These are phyloP conservation scores for Solanum tacnaense DNA, from an alignment of 257 asterid genomes.

Conservation along the genomic window DNA sequence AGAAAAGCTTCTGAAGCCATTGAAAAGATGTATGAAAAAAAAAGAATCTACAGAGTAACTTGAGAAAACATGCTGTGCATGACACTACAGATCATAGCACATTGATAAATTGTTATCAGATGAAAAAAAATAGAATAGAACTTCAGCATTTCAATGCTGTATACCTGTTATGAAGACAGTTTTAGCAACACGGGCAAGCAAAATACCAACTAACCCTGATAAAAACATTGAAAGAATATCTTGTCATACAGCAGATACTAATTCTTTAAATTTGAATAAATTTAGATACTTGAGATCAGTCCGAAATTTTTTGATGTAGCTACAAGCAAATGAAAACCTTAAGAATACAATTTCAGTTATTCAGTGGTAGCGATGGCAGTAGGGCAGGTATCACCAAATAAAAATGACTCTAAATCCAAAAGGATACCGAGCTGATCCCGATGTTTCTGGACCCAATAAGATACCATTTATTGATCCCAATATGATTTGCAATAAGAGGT, in stretches of 20 bases:
- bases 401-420: background rate
- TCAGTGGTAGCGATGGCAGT: background rate
- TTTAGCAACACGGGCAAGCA: conserved; percentile 81
- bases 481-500: background rate
- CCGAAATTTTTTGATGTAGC: background rate
- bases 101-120: background rate
- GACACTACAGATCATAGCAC: background rate
- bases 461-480: background rate
- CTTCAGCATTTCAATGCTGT: background rate
- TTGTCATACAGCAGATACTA: conserved; percentile 5
- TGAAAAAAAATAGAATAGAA: background rate
- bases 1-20: background rate
- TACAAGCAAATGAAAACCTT: background rate
- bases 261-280: background rate
- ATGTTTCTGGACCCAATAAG: background rate
- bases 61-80: background rate
- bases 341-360: background rate
- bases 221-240: conserved; percentile 9
- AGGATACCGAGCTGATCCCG: background rate
- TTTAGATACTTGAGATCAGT: background rate
- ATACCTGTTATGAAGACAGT: conserved; percentile 83
- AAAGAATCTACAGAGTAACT: background rate
- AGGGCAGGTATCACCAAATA: background rate
- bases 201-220: conserved; percentile 79
- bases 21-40: background rate